A percentile compares a stretch with the other conserved stretches of the same genome.
phyloP scores from a whole-genome alignment of 176 grass and related monocot species.

The Saccharum officinarum region DNA sequence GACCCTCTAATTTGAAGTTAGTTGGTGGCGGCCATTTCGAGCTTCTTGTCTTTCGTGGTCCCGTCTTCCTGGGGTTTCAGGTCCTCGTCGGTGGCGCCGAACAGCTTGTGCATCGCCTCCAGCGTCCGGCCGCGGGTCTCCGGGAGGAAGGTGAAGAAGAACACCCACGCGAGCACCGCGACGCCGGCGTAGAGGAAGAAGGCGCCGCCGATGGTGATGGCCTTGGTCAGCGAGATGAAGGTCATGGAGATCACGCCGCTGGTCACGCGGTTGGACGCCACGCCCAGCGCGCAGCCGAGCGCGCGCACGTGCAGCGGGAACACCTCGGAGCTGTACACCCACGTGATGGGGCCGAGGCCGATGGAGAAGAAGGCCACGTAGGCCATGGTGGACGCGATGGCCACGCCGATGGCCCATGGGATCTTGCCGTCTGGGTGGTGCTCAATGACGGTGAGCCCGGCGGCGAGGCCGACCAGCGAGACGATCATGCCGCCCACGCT shows the following conservation, averaged over 20 bases:
- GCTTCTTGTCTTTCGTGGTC: conserved; percentile 29
- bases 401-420: conserved; percentile 59
- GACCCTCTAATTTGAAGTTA: conserved; percentile 27
- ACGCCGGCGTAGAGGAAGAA: conserved; percentile 81
- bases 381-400: conserved; percentile 57
- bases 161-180: conserved; percentile 47
- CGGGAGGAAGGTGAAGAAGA: conserved; percentile 72
- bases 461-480: conserved; percentile 51
- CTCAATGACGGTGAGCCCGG: conserved; percentile 51
- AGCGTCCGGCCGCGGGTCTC: conserved; percentile 74
- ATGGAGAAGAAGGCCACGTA: conserved; percentile 91
- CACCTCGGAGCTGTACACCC: conserved; percentile 81
- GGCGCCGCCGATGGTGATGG: conserved; percentile 78
- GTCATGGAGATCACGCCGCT: conserved; percentile 86
- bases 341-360: conserved; percentile 76
- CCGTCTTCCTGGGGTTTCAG: background rate
- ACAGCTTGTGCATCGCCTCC: conserved; percentile 66
- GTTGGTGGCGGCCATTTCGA: conserved; percentile 52
- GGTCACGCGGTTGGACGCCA: conserved; percentile 67
- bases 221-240: conserved; percentile 68
- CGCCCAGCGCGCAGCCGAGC: conserved; percentile 56
- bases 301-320: conserved; percentile 79
- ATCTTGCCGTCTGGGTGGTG: conserved; percentile 32
- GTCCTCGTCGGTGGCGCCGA: conserved; percentile 36
- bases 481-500: conserved; percentile 60